phyloP scores from a whole-genome alignment of 495 filamentous ascomycete species.

The Penicillium crystallinum region DNA sequence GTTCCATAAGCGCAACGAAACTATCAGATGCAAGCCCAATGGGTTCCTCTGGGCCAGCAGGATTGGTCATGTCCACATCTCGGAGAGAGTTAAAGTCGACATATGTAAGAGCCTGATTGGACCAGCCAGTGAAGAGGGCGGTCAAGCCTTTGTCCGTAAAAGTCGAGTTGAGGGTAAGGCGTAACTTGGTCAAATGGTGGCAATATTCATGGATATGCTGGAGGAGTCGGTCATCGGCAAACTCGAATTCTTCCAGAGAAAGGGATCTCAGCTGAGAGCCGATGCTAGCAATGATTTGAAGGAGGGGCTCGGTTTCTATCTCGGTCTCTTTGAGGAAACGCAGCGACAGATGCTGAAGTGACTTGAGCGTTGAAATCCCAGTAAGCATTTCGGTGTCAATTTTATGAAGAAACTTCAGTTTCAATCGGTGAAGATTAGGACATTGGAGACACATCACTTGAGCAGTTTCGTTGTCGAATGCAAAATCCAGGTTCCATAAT shows the following conservation, averaged over 20 bases:
- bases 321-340: conserved; percentile 52
- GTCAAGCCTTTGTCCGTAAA: conserved; percentile 67
- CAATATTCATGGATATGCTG: conserved; percentile 62
- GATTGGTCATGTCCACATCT: conserved; percentile 64
- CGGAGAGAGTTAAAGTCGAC: conserved; percentile 71
- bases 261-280: conserved; percentile 64
- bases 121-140: conserved; percentile 68
- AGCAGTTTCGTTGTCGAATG: conserved; percentile 64
- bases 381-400: conserved; percentile 42
- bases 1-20: conserved; percentile 76
- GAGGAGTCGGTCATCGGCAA: conserved; percentile 57
- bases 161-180: conserved; percentile 67
- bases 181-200: conserved; percentile 62
- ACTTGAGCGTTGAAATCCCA: conserved; percentile 50
- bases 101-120: conserved; percentile 61
- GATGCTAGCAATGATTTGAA: conserved; percentile 52
- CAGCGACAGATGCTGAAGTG: conserved; percentile 69
- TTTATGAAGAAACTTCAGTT: conserved; percentile 57
- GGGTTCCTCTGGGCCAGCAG: conserved; percentile 49
- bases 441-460: conserved; percentile 53
- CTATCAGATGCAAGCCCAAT: conserved; percentile 68
- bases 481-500: conserved; percentile 62
- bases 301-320: conserved; percentile 50
- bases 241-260: conserved; percentile 57
- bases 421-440: conserved; percentile 63